Base-by-base conservation (phyloP, 1,284 basidiomycete genomes). In the Microbotryum scabiosae region DNA sequence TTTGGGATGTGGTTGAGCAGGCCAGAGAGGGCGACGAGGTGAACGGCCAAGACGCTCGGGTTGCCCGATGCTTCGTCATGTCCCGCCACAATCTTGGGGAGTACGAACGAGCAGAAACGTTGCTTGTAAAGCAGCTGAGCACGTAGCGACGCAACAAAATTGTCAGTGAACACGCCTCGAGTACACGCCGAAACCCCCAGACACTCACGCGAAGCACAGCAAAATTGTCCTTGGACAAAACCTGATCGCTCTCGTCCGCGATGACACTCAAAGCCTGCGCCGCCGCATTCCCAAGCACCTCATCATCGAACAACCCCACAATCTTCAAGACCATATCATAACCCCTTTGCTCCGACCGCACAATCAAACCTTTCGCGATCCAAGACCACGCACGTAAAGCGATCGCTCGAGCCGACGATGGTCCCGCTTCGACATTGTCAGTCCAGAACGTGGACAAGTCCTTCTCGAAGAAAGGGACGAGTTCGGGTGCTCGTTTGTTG, bases 21-120 rank as follows among this genome's bases (percentile, higher is more conserved):
- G 9, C 85, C 85, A 0, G 89, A 84, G 18, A 98, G 81, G 2
- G 91, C 89, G 23, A 91, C 84, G 6, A 98, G 82, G 73, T 88
- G 85, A 2, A 90, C 83, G 2, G 81, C 62, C 26, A 61, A 56
- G 10, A 32, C 47, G 14, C 70, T 47, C 30, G 71, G 73, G 69
- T 66, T 65, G 12, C 21, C 52, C 9, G 49, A 18, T 4, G 59
- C 23, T 20, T 54, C 56, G 36, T 71, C 61, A 69, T 79, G 78
- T 5, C 86, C 86, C 0, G 78, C 77, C 43, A 92, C 80, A 20
- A 97, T 78, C 60, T 82, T 82, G 0, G 91, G 90, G 16, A 97
- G 77, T 8, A 91, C 78, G 26, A 76, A 75, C 58, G 82, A 85
- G 71, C 90, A 86, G 69, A 88, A 86, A 74, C 85, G 88, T 74